Evolutionary conservation across 2,329 filamentous ascomycete genomes (phyloP), one percentile per base, ranked within the genome.

Genomic region (Penicillium paneum): DNA sequence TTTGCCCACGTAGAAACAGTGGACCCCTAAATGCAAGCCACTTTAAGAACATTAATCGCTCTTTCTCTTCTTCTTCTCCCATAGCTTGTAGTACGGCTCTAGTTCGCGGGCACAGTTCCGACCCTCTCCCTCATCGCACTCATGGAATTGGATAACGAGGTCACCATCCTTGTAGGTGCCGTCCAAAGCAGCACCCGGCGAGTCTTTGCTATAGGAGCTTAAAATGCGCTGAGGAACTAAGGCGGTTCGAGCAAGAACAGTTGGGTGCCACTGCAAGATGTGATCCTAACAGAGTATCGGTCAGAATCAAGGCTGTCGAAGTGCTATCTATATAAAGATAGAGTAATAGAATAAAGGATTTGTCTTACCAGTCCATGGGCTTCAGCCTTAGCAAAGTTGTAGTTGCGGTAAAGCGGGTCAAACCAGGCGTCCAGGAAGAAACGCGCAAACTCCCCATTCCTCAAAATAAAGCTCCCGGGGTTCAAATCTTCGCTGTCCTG

Each of bases 371-470:
- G 75, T 47, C 93, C 92, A 77, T 99, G 93, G 24, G 81, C 84
- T 74, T 99, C 94, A 0, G 91, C 92, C 72, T 95, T 97, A 68
- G 95, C 90, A 68, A 99, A 99, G 70, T 96, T 96, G 76, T 99
- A 99, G 63, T 82, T 89, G 60, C 93, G 83, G 75, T 96, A 99
- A 40, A 97, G 78, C 44, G 94, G 94, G 71, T 97, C 91, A 68
- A 94, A 96, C 94, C 94, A 99, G 1, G 90, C 88, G 71, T 99
- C 94, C 17, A 97, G 75, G 68, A 99, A 90, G 78, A 89, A 99
- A 68, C 88, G 89, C 41, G 90, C 89, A 90, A 93, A 99, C 52
- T 94, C 90, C 21, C 92, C 91, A 57, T 88, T 90, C 58, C 85
- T 82, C 12, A 99, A 71, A 13, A 97, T 78, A 58, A 96, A 88